phyloP scores from a whole-genome alignment of 176 grass and related monocot genomes.

The Aechmea fasciata region DNA sequence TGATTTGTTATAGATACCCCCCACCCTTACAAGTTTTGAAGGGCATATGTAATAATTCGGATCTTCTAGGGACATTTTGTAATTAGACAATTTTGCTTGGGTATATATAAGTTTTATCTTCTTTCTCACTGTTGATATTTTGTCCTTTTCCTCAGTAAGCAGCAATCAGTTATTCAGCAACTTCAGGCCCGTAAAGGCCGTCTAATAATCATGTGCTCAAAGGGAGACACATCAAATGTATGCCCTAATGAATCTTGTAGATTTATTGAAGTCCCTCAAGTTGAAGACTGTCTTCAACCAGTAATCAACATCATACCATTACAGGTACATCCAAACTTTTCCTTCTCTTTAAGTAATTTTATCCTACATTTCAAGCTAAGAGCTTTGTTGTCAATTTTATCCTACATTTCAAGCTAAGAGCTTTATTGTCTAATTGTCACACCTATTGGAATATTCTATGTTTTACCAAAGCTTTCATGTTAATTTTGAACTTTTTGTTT shows the following conservation, averaged over 20 bases:
- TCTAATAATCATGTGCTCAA: conserved; percentile 72
- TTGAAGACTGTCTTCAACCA: conserved; percentile 71
- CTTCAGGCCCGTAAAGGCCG: conserved; percentile 78
- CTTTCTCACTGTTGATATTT: not conserved
- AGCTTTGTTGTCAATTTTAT: not conserved
- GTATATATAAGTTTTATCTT: not conserved
- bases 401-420: no score
- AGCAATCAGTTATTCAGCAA: conserved; percentile 90
- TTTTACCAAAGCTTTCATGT: no score
- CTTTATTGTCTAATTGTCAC: no score
- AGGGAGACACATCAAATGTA: conserved; percentile 47
- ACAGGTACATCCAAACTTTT: not conserved
- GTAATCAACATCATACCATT: conserved; percentile 88
- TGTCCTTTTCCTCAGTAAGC: conserved; percentile 48
- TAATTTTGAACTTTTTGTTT: no score
- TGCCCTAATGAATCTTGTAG: conserved; percentile 46
- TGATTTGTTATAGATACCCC: no score
- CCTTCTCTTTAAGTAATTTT: not conserved
- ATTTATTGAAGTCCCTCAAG: conserved; percentile 64
- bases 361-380: no score
- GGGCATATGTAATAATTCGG: no score
- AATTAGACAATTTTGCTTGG: no score
- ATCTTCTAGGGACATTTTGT: no score
- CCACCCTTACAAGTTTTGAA: no score
- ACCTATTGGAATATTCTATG: no score